Evolutionary conservation across 208 protist genomes (phyloP).

Genomic region (Herpetomonas samuelpessoai): DNA sequence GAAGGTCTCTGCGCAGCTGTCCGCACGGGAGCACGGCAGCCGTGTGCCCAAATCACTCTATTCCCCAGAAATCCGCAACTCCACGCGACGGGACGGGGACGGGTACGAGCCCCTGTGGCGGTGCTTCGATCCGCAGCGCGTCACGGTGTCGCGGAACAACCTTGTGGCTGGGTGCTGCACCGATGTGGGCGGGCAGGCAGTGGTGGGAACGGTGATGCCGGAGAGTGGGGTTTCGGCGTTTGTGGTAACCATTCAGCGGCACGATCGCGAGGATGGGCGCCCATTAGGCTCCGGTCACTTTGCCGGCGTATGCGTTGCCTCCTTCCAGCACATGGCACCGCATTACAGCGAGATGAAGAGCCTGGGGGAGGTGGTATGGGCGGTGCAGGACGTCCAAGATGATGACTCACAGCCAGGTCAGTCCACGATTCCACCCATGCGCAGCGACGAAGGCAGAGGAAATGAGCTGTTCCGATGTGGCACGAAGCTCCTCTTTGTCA

Average conservation of each 20-base stretch:
- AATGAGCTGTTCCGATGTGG: conserved; percentile 63
- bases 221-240: conserved; percentile 68
- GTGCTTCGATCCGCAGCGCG: conserved; percentile 42
- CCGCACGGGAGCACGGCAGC: conserved; percentile 32
- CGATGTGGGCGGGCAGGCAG: conserved; percentile 58
- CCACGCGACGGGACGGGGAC: conserved; percentile 1
- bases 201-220: conserved; percentile 71
- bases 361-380: conserved; percentile 52
- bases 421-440: conserved; percentile 48
- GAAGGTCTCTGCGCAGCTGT: conserved; percentile 38
- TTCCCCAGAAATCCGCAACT: conserved; percentile 1
- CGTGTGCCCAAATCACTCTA: conserved; percentile 13
- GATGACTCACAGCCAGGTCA: conserved; percentile 80
- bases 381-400: conserved; percentile 89
- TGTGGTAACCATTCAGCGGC: conserved; percentile 67
- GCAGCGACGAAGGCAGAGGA: conserved; percentile 11
- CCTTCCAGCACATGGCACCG: conserved; percentile 44
- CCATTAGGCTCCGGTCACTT: conserved; percentile 86
- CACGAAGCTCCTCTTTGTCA: conserved; percentile 80
- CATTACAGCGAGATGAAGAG: conserved; percentile 61
- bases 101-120: conserved; percentile 63
- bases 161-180: conserved; percentile 58
- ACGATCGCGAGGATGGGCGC: conserved; percentile 42
- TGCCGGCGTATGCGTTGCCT: conserved; percentile 64
- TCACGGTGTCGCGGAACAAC: conserved; percentile 55